Evolutionary conservation across 495 filamentous ascomycete genomes (phyloP).

Genomic region (Thozetella sp.): DNA sequence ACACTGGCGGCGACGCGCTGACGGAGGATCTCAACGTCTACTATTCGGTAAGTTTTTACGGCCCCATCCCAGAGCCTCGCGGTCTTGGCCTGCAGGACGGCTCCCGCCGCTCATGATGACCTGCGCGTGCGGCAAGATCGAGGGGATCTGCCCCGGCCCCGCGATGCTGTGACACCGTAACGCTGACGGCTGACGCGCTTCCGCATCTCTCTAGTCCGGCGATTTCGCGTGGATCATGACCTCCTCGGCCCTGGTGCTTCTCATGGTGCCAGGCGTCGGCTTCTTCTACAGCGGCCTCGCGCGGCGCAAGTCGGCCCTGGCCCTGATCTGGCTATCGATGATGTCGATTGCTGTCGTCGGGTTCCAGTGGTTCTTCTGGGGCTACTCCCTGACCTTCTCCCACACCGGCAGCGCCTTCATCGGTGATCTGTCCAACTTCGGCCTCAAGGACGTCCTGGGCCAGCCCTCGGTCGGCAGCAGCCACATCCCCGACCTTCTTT

Average conservation of each 20-base stretch:
- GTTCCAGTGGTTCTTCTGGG: conserved; percentile 99
- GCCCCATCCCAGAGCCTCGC: no score
- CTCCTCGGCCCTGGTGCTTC: conserved; percentile 84
- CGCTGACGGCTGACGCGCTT: neutral
- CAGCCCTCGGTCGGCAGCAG: conserved; percentile 80
- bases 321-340: conserved; percentile 94
- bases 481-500: conserved; percentile 85
- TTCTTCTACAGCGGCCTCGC: conserved; percentile 99
- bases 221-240: conserved; percentile 93
- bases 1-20: conserved; percentile 75
- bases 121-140: no score
- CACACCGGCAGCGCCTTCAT: conserved; percentile 82
- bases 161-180: conserved; percentile 4
- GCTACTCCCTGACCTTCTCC: conserved; percentile 92
- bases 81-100: no score
- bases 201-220: conserved; percentile 64
- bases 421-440: conserved; percentile 84
- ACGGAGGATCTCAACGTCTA: conserved; percentile 76
- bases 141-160: no score
- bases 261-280: conserved; percentile 98
- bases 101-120: no score
- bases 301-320: conserved; percentile 93
- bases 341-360: conserved; percentile 90
- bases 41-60: conserved; percentile 68
- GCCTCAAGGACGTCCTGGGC: conserved; percentile 78